phyloP scores from a whole-genome alignment of 2,329 filamentous ascomycete genomes.

The Trichophyton simii region DNA sequence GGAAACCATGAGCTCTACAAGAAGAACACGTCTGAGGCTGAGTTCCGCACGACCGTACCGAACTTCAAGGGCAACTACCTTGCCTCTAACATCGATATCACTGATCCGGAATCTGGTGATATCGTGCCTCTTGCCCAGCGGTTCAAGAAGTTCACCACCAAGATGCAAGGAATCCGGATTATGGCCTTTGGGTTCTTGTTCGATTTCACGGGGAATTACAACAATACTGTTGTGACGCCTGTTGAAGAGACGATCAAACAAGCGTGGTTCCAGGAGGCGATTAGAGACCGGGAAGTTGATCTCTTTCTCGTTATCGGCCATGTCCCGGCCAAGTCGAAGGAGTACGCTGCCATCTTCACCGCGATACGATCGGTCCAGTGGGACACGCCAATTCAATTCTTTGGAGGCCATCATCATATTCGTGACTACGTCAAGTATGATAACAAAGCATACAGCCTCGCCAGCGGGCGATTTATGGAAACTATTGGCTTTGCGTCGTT shows the following conservation, averaged over 20 bases:
- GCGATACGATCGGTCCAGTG: slow-evolving; percentile 65
- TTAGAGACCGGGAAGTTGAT: slow-evolving; percentile 66
- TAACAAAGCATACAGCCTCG: slow-evolving; percentile 61
- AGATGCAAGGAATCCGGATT: slow-evolving; percentile 72
- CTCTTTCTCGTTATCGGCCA: slow-evolving; percentile 80
- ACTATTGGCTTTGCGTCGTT: slow-evolving; percentile 91
- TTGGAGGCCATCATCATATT: slow-evolving; percentile 83
- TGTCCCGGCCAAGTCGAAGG: slow-evolving; percentile 66
- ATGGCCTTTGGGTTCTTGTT: slow-evolving; percentile 91
- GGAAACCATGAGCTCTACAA: slow-evolving; percentile 96
- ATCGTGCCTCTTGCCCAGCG: slow-evolving; percentile 64
- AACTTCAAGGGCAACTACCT: slow-evolving; percentile 72
- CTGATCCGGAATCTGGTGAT: slow-evolving; percentile 57
- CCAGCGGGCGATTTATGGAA: slow-evolving; percentile 86
- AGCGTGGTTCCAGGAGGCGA: slow-evolving; percentile 76
- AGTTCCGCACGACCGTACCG: slow-evolving; percentile 68
- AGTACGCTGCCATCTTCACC: slow-evolving; percentile 64
- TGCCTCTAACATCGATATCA: slow-evolving; percentile 85
- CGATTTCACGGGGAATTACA: slow-evolving; percentile 79
- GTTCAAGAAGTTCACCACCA: slow-evolving; percentile 82
- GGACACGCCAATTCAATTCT: slow-evolving; percentile 79
- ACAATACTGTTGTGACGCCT: slow-evolving; percentile 73
- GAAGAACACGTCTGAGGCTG: slow-evolving; percentile 59
- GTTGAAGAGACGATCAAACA: slow-evolving; percentile 72
- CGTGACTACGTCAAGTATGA: slow-evolving; percentile 75